These are phyloP conservation scores for Eucalyptus cloeziana DNA, from an alignment of 345 rosid species.

Conservation along the genomic window DNA sequence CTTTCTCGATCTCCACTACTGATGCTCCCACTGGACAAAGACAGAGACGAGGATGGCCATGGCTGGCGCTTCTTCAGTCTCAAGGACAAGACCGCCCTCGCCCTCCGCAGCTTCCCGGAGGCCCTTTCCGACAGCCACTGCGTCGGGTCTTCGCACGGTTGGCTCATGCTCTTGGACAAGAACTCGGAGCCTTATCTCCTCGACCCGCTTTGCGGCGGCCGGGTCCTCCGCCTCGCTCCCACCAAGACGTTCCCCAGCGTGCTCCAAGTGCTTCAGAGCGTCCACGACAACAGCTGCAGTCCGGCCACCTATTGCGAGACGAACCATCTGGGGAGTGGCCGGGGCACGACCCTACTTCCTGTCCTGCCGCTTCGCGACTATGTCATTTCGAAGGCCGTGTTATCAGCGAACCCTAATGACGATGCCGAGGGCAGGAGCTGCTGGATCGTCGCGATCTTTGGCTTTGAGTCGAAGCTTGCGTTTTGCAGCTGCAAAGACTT, in stretches of 20 bases:
- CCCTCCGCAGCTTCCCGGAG: background rate
- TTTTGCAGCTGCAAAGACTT: background rate
- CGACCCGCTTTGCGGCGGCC: background rate
- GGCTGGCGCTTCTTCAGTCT: background rate
- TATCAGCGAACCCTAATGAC: background rate
- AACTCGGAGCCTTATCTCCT: background rate
- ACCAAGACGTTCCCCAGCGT: background rate
- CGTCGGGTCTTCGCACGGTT: background rate
- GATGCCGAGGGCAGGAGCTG: background rate
- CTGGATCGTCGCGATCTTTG: background rate
- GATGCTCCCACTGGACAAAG: background rate
- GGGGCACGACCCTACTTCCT: background rate
- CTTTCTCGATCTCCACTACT: background rate
- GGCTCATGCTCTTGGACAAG: background rate
- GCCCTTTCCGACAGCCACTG: background rate
- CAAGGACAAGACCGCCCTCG: background rate
- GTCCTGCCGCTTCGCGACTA: background rate
- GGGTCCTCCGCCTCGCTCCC: background rate
- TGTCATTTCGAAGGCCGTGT: background rate
- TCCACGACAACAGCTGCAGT: background rate
- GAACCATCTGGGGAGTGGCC: too few species aligned
- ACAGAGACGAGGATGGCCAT: background rate
- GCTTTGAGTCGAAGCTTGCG: background rate
- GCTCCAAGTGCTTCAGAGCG: background rate
- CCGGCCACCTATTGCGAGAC: background rate